Base-by-base conservation (phyloP, 129 eudicot species). In the Ambrosia artemisiifolia region DNA sequence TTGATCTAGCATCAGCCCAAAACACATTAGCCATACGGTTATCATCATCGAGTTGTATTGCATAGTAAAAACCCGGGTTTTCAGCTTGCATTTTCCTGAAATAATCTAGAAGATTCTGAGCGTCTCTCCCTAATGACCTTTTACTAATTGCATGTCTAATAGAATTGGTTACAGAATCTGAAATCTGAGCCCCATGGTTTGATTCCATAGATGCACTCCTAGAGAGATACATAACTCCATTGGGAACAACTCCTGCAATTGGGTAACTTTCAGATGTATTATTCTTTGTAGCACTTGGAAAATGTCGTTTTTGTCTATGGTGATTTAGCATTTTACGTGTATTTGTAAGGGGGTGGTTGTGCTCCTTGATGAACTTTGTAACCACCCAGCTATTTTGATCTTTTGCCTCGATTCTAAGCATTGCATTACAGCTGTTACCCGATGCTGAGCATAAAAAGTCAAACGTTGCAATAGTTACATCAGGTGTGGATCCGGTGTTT, bases 1-100 rank as follows among this genome's bases (percentile, higher is more conserved):
- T 92, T 36, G 97, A 92, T 81, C 94, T 88, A 64, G 96, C 88
- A 72, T 92, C 96, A 11, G 97, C 91, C 97, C 97, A 92, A 78
- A 92, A 92, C 63, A 85, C 91, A 66, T 88, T 92, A 51, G 91
- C 91, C 96, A 92, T 88, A 50, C 81, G 88, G 71, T 87, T 87
- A 73, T 92, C 96, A 46, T 92, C 94, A 67, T 92, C 97, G 13
- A 92, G 83, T 63, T 92, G 97, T 76, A 92, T 81, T 6, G 97
- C 97, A 36, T 92, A 92, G 78, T 81, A 92, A 84, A 92, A 92
- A 8, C 97, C 97, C 6, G 96, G 97, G 67, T 92, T 88, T 86
- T 87, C 94, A 8, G 96, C 96, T 71, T 92, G 97, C 91, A 87
- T 88, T 82, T 88, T 88, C 51, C 87, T 85, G 57, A 88, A 88